Evolutionary conservation across 805 yeast genomes (phyloP).

Genomic region (Sugiyamaella qingdaonensis): DNA sequence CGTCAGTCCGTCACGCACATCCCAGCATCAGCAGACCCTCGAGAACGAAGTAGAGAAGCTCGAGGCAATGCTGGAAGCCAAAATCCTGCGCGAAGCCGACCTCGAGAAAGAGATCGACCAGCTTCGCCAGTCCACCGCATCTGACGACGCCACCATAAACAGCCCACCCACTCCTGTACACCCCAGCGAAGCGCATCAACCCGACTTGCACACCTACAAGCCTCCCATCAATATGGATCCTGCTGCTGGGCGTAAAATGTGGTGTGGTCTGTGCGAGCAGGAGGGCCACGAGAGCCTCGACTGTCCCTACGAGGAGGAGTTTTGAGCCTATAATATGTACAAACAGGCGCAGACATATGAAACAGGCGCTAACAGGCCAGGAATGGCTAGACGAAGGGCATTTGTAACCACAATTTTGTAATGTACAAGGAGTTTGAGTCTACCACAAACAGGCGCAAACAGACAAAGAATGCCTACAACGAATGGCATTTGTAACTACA

Average conservation of each 20-base stretch:
- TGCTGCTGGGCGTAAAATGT: conserved; percentile 65
- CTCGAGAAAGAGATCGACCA: conserved; percentile 27
- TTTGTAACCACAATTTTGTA: background rate
- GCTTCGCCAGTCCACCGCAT: conserved; percentile 1
- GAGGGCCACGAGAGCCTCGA: conserved; percentile 84
- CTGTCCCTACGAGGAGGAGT: conserved; percentile 76
- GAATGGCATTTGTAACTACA: background rate
- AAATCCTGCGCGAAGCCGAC: conserved; percentile 30
- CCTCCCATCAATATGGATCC: conserved; percentile 52
- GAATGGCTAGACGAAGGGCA: background rate
- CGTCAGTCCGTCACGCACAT: too few species aligned
- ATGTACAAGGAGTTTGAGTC: background rate
- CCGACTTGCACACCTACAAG: conserved; percentile 6
- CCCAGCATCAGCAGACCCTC: conserved; percentile 18
- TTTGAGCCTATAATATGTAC: too few species aligned
- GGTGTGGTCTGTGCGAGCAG: conserved; percentile 94
- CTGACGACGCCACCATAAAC: background rate
- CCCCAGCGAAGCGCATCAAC: background rate
- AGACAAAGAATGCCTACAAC: background rate
- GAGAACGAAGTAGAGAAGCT: conserved; percentile 26
- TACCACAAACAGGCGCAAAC: background rate
- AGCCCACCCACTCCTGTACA: background rate
- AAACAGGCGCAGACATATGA: background rate
- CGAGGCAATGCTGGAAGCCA: conserved; percentile 26
- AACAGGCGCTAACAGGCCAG: background rate